phyloP scores from a whole-genome alignment of 306 rosid genomes.

The Fragaria ananassa region DNA sequence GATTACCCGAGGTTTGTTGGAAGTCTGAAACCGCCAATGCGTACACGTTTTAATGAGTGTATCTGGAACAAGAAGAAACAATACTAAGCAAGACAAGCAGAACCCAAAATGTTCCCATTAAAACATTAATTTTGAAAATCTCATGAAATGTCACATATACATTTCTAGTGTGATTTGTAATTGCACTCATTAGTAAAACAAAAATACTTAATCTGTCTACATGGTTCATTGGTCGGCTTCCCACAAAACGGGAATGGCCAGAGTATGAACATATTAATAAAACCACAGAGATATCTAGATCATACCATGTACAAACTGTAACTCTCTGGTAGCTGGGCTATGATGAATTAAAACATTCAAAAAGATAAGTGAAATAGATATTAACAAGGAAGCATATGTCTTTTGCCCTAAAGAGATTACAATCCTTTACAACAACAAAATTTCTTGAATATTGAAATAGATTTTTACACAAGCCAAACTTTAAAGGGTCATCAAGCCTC shows the following conservation, averaged over 20 bases:
- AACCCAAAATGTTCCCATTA: neutral
- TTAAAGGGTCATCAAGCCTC: neutral
- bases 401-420: neutral
- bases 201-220: too few relatives aligned
- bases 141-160: too few relatives aligned
- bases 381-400: neutral
- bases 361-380: neutral
- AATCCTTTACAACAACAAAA: neutral
- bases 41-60: slow-evolving; percentile 78
- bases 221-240: too few relatives aligned
- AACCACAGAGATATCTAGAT: neutral
- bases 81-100: slow-evolving; percentile 22
- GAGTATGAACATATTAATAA: neutral
- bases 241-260: too few relatives aligned
- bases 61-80: slow-evolving; percentile 49
- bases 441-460: neutral
- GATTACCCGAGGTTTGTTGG: slow-evolving; percentile 87
- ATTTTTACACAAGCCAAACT: neutral
- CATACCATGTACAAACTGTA: neutral
- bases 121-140: too few relatives aligned
- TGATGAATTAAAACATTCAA: neutral
- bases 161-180: too few relatives aligned
- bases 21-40: slow-evolving; percentile 80
- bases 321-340: neutral
- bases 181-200: too few relatives aligned